These are phyloP conservation scores for Carallia brachiata DNA, from an alignment of 345 rosid species.

Conservation along the genomic window DNA sequence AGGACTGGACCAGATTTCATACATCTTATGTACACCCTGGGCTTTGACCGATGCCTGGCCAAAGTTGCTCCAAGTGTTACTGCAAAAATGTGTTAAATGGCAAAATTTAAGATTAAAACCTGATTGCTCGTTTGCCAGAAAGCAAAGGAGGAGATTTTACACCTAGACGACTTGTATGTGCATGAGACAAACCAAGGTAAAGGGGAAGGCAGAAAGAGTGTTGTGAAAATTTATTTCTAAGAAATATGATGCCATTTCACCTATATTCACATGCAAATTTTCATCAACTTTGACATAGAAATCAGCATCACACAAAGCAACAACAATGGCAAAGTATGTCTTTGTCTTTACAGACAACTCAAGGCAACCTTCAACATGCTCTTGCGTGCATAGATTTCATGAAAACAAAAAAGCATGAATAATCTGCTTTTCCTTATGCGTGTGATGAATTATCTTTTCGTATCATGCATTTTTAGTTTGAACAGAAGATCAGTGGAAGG, in stretches of 20 bases:
- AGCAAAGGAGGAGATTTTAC: neutral
- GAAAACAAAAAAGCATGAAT: conserved; percentile 1
- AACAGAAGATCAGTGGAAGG: conserved; percentile 12
- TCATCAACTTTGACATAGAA: conserved; percentile 96
- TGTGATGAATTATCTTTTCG: neutral
- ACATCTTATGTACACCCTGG: conserved; percentile 91
- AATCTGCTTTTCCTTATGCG: neutral
- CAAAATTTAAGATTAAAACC: neutral
- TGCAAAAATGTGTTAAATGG: conserved; percentile 33
- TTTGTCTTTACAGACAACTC: conserved; percentile 95
- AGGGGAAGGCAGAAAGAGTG: neutral
- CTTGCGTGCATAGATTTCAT: conserved; percentile 46
- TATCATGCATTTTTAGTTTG: neutral
- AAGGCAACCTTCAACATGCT: conserved; percentile 95
- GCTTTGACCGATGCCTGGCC: conserved; percentile 62
- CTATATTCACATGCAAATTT: conserved; percentile 95
- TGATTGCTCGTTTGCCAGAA: neutral
- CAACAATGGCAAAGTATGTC: conserved; percentile 81
- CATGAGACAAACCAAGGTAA: neutral
- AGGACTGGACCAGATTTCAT: conserved; percentile 99
- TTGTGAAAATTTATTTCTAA: too few relatives aligned
- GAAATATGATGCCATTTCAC: conserved; percentile 30
- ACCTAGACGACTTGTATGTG: neutral
- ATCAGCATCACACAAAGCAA: conserved; percentile 92
- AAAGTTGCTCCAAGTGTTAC: conserved; percentile 93